Evolutionary conservation across 345 rosid genomes (phyloP).

Genomic region (Salix exigua): DNA sequence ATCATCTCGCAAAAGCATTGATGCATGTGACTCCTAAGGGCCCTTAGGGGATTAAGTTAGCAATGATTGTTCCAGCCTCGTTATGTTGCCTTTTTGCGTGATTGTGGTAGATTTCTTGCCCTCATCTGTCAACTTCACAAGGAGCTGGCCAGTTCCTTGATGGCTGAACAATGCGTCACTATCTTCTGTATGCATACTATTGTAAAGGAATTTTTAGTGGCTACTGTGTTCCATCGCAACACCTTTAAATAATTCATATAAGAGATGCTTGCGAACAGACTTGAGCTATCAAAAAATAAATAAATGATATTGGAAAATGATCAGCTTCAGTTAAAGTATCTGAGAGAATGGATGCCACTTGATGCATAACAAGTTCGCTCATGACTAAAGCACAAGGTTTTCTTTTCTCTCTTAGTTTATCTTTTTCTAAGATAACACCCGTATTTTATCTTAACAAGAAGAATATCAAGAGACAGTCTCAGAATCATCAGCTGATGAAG

Average conservation of each 20-base stretch:
- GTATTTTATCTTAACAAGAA: neutral
- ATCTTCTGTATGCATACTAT: too few relatives aligned
- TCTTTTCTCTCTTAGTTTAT: neutral
- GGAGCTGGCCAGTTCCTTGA: neutral
- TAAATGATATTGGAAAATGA: too few relatives aligned
- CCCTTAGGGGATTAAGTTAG: neutral
- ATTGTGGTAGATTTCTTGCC: neutral
- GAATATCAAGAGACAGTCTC: neutral
- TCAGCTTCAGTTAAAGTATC: too few relatives aligned
- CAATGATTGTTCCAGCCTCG: neutral
- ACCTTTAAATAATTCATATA: too few relatives aligned
- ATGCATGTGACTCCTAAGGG: neutral
- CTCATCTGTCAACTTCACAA: neutral
- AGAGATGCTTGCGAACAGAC: too few relatives aligned
- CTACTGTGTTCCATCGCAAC: too few relatives aligned
- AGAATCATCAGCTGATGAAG: neutral
- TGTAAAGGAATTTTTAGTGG: too few relatives aligned
- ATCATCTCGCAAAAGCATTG: neutral
- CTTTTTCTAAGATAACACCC: neutral
- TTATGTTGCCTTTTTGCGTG: neutral
- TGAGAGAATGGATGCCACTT: too few relatives aligned
- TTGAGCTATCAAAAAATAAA: too few relatives aligned
- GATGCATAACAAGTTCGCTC: too few relatives aligned
- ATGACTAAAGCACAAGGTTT: too few relatives aligned
- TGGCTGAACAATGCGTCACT: too few relatives aligned